A percentile compares a stretch with the other conserved stretches of the same genome.
These are phyloP conservation scores for Kwoniella europaea DNA, from an alignment of 768 basidiomycete species.

Conservation along the genomic window DNA sequence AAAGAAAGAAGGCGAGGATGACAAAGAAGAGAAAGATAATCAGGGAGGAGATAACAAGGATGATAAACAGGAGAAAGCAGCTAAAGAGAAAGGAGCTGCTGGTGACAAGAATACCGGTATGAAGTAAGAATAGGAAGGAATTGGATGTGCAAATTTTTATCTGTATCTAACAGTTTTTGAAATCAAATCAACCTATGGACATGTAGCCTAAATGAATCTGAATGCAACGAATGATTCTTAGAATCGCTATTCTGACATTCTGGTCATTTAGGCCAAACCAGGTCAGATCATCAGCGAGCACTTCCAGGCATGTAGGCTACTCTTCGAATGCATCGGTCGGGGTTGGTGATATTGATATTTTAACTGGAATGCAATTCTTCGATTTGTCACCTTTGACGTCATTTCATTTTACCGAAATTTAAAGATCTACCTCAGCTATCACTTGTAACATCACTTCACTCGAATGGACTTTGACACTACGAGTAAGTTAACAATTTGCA, in stretches of 20 bases:
- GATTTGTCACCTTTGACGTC: too few species aligned
- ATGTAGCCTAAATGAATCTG: conserved; percentile 3
- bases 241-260: background rate
- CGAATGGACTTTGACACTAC: background rate
- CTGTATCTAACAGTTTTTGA: background rate
- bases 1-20: conserved; percentile 11
- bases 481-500: background rate
- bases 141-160: background rate
- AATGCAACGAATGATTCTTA: background rate
- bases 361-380: too few species aligned
- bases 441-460: too few species aligned
- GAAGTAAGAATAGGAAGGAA: conserved; percentile 6
- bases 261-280: too few species aligned
- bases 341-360: too few species aligned
- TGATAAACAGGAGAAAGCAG: conserved; percentile 16
- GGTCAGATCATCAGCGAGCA: too few species aligned
- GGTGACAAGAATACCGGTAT: conserved; percentile 27
- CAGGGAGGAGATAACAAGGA: conserved; percentile 20
- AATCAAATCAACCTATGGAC: background rate
- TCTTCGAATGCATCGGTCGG: too few species aligned
- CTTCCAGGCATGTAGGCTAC: too few species aligned
- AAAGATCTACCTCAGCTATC: too few species aligned
- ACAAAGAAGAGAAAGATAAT: conserved; percentile 12
- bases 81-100: conserved; percentile 21
- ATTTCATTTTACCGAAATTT: too few species aligned